Evolutionary conservation across 306 rosid species (phyloP), one percentile per base, ranked within the genome.

Genomic region (Sindora glabra): DNA sequence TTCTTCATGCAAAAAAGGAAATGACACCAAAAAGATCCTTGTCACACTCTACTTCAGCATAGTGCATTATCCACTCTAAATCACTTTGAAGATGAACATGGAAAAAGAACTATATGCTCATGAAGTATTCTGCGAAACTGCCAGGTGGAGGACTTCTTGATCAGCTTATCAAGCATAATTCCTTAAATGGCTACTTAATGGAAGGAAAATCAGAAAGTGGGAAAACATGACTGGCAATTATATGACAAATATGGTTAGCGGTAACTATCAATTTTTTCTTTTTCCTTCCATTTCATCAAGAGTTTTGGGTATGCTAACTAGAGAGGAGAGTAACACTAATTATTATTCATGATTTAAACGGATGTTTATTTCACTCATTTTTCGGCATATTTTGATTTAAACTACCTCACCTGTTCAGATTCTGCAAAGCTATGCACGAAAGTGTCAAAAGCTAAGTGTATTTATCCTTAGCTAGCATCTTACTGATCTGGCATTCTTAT

Each of bases 21-120:
- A 59, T 57, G 64, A 66, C 66, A 61, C 51, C 41, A 56, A 63
- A 64, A 74, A 71, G 70, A 58, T 70, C 51, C 59, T 17, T 65
- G 70, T 76, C 76, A 70, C 72, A 36, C 71, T 55, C 83, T 58
- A 72, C 82, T 74, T 42, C 40, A 71, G 52, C 70, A 54, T 54
- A 72, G 75, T 65, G 82, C 74, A 56, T 65, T 34, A 66, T 78
- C 64, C 74, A 49, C 68, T 19, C 58, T 42, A 46, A 22, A 45
- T 29, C 44, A 26, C 18, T 21, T 22, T 10, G 32, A 61, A 49
- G 32, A 15, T 42, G 48, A 7, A 8, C 53, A 48, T 48, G 12
- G 32, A 66, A 59, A 64, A 48, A 46, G 0, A 9, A 19, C 22
- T 21, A 26, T 2, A 2, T 19, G 15, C 2, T n/a, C 22, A 27